Evolutionary conservation across 768 basidiomycete genomes (phyloP).

Genomic region (Tylopilus felleus): DNA sequence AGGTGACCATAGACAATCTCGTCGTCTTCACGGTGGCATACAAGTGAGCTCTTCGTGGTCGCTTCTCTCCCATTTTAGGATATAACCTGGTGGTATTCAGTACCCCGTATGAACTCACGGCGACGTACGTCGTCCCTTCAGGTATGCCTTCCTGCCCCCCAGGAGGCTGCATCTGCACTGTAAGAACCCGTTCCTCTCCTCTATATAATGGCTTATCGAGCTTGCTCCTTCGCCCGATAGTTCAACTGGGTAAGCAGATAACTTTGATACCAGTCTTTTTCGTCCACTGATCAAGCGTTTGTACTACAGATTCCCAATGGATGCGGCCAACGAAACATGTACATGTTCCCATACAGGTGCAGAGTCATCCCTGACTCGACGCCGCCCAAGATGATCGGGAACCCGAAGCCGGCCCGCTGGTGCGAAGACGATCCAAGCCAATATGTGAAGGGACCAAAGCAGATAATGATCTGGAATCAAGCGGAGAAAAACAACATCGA

Average conservation of each 20-base stretch:
- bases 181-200: conserved; percentile 1
- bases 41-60: conserved; percentile 4
- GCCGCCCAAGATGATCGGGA: conserved; percentile 3
- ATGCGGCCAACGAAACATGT: conserved; percentile 11
- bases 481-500: conserved; percentile 3
- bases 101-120: conserved; percentile 1
- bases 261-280: background rate
- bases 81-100: conserved; percentile 1
- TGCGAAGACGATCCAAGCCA: conserved; percentile 1
- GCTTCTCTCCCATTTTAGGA: background rate
- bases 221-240: background rate
- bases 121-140: conserved; percentile 3
- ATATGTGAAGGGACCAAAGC: conserved; percentile 15
- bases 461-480: conserved; percentile 3
- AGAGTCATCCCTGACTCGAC: background rate
- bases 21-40: background rate
- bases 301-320: conserved; percentile 1
- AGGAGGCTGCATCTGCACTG: background rate
- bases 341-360: conserved; percentile 1
- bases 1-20: background rate
- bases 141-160: conserved; percentile 5
- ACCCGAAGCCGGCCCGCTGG: background rate
- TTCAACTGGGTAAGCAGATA: conserved; percentile 5
- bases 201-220: background rate
- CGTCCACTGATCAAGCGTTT: background rate